Conservation (phyloP, 2,329 filamentous ascomycete species). For the Epichloe elymi region DNA sequence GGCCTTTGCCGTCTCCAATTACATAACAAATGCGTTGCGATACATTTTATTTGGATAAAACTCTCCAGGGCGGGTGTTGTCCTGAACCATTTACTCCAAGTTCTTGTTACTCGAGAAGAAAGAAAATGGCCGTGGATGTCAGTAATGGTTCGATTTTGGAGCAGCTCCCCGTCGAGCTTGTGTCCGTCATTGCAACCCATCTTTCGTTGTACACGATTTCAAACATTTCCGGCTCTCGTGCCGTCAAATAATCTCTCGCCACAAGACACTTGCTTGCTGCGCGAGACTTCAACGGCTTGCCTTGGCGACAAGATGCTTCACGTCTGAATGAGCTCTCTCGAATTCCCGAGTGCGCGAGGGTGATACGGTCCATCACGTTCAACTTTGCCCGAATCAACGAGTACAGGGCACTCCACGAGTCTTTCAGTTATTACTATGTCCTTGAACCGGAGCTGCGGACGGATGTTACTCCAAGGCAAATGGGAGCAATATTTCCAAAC, state of each 20-base stretch:
- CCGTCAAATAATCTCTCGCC: constrained; percentile 23
- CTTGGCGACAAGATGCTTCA: constrained; percentile 31
- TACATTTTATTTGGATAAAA: too few relatives aligned
- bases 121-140: neutral
- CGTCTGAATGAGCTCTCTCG: constrained; percentile 30
- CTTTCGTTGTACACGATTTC: constrained; percentile 25
- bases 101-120: neutral
- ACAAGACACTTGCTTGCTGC: constrained; percentile 30
- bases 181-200: constrained; percentile 28
- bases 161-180: constrained; percentile 24
- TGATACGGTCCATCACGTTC: constrained; percentile 30
- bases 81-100: neutral
- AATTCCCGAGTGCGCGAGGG: constrained; percentile 26
- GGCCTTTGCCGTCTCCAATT: neutral
- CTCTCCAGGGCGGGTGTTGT: neutral
- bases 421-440: constrained; percentile 24
- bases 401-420: constrained; percentile 24
- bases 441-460: constrained; percentile 23
- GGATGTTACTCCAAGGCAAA: constrained; percentile 21
- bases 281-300: constrained; percentile 27
- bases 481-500: constrained; percentile 25
- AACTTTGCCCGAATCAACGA: constrained; percentile 31
- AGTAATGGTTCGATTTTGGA: neutral
- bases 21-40: too few relatives aligned
- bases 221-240: constrained; percentile 27